Evolutionary conservation across 768 basidiomycete species (phyloP), one percentile per base, ranked within the genome.

Genomic region (Suillus lakei): DNA sequence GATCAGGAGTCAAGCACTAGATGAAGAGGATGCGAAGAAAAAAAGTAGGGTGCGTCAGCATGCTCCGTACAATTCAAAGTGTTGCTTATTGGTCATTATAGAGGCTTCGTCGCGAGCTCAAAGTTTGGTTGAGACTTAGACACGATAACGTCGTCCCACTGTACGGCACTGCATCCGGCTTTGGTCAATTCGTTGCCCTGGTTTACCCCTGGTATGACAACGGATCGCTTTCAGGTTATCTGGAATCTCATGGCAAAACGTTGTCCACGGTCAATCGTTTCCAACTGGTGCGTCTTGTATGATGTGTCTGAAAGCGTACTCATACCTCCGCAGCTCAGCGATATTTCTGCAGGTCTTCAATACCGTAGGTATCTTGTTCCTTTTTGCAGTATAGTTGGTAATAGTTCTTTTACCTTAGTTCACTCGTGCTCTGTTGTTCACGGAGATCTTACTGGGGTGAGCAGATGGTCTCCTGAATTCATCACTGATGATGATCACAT

Each of bases 171-270:
- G 64, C 64, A 5, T 64, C 58, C 23, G 73, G 71, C 46, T 76
- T 72, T 60, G 73, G 76, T 23, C 71, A 68, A 13, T 73, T 70
- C 28, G 43, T 68, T n/a, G 70, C 74, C 8, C 67, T 75, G 70
- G 70, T 77, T 28, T 77, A 65, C 55, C 75, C 75, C 2, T 74
- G 73, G 72, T 62, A 56, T 32, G 69, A 70, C 2, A 70, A 73
- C 13, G 73, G 72, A 15, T 64, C 66, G 38, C 63, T 76, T 56
- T 67, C 65, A 16, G 28, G 66, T 23, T 74, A 75, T 54, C 62
- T 76, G 28, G 67, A 69, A 38, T 39, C 48, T 16, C 41, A 23
- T 23, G 60, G 60, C 18, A 36, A 61, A 18, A 34, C 38, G 0
- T 61, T 74, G 5, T 43, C 62, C 15, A 44, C 65, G 5, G n/a